Conservation (phyloP, 2,329 filamentous ascomycete genomes). For the Colletotrichum tropicicola region DNA sequence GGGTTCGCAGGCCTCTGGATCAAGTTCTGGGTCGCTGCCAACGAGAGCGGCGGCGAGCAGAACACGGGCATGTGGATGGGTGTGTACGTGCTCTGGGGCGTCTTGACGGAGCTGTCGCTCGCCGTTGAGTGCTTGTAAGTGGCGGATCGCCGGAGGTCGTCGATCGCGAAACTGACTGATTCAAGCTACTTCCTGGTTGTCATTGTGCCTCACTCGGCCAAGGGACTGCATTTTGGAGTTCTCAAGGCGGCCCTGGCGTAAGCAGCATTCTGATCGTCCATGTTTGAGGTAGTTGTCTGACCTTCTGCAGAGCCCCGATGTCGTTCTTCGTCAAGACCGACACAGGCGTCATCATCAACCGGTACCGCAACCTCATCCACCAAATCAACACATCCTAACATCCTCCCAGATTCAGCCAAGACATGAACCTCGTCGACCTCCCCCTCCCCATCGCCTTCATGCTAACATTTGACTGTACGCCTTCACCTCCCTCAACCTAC, state of each 20-base stretch:
- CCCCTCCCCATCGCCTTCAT: constrained; percentile 36
- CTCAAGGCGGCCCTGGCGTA: constrained; percentile 12
- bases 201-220: constrained; percentile 16
- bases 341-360: constrained; percentile 33
- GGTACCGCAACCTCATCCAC: not conserved
- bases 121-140: constrained; percentile 2
- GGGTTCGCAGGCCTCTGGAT: not conserved
- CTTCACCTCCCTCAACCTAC: too few species aligned
- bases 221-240: constrained; percentile 19
- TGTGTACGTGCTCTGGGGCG: constrained; percentile 15
- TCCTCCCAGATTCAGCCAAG: constrained; percentile 35
- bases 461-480: constrained; percentile 26
- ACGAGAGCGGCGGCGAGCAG: not conserved
- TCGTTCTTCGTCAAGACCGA: constrained; percentile 36
- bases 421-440: constrained; percentile 37
- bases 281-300: not conserved
- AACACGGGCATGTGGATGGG: constrained; percentile 9
- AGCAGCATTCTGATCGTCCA: not conserved
- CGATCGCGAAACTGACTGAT: not conserved
- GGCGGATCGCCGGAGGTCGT: rapidly evolving
- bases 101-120: not conserved
- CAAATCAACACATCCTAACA: not conserved
- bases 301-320: not conserved
- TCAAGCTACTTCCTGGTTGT: constrained; percentile 16
- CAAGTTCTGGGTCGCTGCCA: constrained; percentile 19